These are phyloP conservation scores for Parietichytrium sp. DNA, from an alignment of 108 stramenopile genomes.

Conservation along the genomic window DNA sequence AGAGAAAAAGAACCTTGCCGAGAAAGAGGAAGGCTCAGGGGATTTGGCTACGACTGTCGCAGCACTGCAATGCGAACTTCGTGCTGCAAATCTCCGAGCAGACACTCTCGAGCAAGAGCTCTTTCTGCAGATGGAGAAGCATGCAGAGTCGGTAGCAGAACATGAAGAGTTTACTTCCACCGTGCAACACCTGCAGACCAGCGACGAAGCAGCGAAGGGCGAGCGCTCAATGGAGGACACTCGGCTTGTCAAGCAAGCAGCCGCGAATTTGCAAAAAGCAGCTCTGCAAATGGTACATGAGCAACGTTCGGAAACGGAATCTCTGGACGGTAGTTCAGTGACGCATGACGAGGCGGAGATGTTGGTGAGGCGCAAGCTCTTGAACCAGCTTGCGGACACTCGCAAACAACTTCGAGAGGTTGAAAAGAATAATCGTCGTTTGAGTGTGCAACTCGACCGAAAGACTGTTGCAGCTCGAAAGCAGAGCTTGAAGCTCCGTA, in stretches of 20 bases:
- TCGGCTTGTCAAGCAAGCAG: too few species aligned
- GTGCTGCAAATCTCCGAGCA: background rate
- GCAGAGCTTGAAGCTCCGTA: background rate
- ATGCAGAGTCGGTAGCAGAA: constrained; percentile 8
- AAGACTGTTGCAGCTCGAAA: background rate
- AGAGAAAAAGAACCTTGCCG: background rate
- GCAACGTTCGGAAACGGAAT: too few species aligned
- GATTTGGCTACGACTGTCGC: background rate
- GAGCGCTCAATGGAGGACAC: too few species aligned
- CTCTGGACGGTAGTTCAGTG: too few species aligned
- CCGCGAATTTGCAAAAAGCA: too few species aligned
- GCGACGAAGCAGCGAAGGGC: too few species aligned
- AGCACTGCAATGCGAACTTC: background rate
- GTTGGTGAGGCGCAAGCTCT: background rate
- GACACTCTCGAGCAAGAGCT: constrained; percentile 34
- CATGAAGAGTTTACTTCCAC: too few species aligned
- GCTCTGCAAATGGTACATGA: too few species aligned
- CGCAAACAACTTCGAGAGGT: constrained; percentile 7
- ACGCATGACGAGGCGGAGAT: background rate
- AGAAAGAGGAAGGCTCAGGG: background rate
- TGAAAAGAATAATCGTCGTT: constrained; percentile 4
- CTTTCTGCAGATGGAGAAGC: background rate
- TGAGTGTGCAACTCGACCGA: background rate
- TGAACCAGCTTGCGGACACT: constrained; percentile 25
- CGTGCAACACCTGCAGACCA: too few species aligned